A percentile compares a stretch with the other conserved stretches of the same genome.
phyloP scores from a whole-genome alignment of 345 rosid species.

The Mangifera indica region DNA sequence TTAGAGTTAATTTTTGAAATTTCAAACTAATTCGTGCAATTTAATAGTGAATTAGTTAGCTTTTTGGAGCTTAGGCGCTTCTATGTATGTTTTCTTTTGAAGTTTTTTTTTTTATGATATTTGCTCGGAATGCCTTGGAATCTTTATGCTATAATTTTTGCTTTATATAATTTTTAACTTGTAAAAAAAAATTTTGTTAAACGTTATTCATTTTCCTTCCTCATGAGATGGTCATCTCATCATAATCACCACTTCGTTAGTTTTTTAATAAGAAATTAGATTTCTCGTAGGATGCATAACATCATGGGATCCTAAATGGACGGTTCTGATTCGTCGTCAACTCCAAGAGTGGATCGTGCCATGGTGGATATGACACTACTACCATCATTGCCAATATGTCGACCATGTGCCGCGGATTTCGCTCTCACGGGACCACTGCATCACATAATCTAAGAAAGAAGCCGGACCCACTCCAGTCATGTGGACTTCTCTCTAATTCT shows the following conservation, averaged over 20 bases:
- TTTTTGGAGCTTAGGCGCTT: too few species aligned
- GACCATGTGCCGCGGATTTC: conserved; percentile 26
- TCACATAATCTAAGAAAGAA: background rate
- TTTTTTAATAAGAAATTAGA: too few species aligned
- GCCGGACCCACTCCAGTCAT: background rate
- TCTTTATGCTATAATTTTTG: too few species aligned
- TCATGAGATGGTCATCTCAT: background rate
- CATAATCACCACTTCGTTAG: background rate
- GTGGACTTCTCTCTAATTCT: conserved; percentile 1
- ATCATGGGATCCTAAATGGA: conserved; percentile 10
- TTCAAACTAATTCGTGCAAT: too few species aligned
- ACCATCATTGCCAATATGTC: conserved; percentile 22
- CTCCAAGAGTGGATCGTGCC: conserved; percentile 24
- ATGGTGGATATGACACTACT: conserved; percentile 12
- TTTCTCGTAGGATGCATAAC: background rate
- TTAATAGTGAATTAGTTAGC: too few species aligned
- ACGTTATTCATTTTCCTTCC: too few species aligned
- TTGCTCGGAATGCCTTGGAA: too few species aligned
- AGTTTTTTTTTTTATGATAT: too few species aligned
- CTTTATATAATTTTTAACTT: too few species aligned
- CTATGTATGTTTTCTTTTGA: too few species aligned
- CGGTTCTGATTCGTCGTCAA: conserved; percentile 13
- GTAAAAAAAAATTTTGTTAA: too few species aligned
- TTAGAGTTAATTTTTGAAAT: too few species aligned
- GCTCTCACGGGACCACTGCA: conserved; percentile 3